Evolutionary conservation across 2,329 filamentous ascomycete species (phyloP).

Genomic region (Ophiostoma himal-ulmi): DNA sequence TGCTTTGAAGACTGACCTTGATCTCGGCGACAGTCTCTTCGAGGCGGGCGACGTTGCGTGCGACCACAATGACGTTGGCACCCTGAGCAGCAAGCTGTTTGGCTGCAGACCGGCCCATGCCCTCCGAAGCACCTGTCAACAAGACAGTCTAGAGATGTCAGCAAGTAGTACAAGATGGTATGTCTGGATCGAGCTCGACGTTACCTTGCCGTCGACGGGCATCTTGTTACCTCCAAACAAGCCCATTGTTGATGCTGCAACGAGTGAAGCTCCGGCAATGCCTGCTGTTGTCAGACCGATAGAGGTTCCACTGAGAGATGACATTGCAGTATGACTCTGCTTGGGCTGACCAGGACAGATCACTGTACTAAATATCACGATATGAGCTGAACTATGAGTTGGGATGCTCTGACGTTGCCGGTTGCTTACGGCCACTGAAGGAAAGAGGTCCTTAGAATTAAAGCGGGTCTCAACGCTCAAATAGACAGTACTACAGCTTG

Average conservation of each 20-base stretch:
- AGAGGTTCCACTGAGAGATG: constrained; percentile 25
- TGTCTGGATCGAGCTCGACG: constrained; percentile 25
- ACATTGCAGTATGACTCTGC: constrained; percentile 15
- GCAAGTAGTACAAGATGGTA: neutral
- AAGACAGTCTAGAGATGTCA: constrained; percentile 65
- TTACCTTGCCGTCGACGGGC: constrained; percentile 75
- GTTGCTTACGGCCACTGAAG: neutral
- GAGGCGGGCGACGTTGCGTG: constrained; percentile 71
- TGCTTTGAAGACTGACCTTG: constrained; percentile 39
- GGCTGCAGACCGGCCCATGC: constrained; percentile 75
- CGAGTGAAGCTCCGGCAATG: constrained; percentile 31
- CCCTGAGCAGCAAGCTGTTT: constrained; percentile 73
- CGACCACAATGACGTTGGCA: constrained; percentile 79
- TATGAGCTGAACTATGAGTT: neutral
- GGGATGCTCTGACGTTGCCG: neutral
- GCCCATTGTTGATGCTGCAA: constrained; percentile 53
- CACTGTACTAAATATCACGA: neutral
- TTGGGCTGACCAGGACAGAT: neutral
- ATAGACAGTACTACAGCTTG: neutral
- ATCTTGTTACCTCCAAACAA: constrained; percentile 70
- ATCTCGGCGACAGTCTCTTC: constrained; percentile 61
- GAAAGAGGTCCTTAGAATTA: neutral
- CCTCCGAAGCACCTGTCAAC: constrained; percentile 86
- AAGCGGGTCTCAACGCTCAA: neutral
- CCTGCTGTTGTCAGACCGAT: constrained; percentile 30